Conservation (phyloP, 2,329 filamentous ascomycete genomes). For the Penicillium freii region DNA sequence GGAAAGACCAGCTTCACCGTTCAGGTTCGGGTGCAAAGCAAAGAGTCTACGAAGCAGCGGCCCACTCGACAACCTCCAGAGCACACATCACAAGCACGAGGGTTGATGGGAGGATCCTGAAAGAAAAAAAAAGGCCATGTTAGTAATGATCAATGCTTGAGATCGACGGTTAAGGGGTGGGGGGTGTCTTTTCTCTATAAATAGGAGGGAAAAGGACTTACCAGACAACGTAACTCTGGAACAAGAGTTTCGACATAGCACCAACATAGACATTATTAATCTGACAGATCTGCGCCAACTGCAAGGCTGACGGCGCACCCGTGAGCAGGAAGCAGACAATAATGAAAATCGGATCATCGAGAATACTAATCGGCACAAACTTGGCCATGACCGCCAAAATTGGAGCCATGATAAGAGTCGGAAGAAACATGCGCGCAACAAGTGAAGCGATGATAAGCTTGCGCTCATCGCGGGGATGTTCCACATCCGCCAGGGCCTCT, state of each 20-base stretch:
- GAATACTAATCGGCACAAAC: constrained; percentile 85
- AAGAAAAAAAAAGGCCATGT: constrained; percentile 16
- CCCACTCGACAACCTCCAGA: constrained; percentile 90
- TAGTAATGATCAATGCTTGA: constrained; percentile 6
- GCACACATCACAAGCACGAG: constrained; percentile 86
- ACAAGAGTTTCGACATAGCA: constrained; percentile 87
- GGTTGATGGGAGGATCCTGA: constrained; percentile 88
- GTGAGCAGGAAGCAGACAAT: constrained; percentile 96
- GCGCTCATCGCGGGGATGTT: constrained; percentile 66
- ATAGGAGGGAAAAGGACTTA: constrained; percentile 45
- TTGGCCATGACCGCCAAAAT: constrained; percentile 84
- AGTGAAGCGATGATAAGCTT: constrained; percentile 83
- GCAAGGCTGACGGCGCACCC: constrained; percentile 87
- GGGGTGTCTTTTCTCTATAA: not conserved
- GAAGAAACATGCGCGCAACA: constrained; percentile 86
- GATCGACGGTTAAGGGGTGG: not conserved
- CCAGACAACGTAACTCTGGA: constrained; percentile 97
- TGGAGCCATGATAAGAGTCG: constrained; percentile 88
- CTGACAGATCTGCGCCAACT: constrained; percentile 97
- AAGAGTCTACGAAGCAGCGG: constrained; percentile 37
- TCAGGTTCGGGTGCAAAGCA: not conserved
- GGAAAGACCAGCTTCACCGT: not conserved
- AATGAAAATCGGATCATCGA: constrained; percentile 97
- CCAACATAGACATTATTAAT: constrained; percentile 95
- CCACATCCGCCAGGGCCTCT: constrained; percentile 62